phyloP scores from a whole-genome alignment of 192 early-diverging fungal species.

The Powellomyces hirtus region DNA sequence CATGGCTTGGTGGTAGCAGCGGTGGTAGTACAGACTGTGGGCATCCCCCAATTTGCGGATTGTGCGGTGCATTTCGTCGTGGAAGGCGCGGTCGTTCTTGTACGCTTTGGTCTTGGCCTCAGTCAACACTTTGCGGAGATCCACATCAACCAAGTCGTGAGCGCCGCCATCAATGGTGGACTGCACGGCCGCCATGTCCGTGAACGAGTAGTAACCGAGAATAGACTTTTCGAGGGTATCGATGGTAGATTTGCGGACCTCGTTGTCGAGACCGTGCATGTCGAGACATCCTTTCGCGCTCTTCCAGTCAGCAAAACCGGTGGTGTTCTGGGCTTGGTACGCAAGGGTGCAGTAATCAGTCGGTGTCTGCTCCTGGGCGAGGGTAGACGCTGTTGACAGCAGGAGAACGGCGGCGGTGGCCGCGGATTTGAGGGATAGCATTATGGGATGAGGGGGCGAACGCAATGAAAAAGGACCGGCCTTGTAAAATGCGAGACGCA shows the following conservation, averaged over 20 bases:
- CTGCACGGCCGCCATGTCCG: slow-evolving; percentile 25
- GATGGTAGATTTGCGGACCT: slow-evolving; percentile 7
- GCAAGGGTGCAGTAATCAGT: no score
- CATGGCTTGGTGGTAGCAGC: slow-evolving; percentile 16
- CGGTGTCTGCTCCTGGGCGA: no score
- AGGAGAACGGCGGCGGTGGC: no score
- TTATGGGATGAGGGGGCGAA: no score
- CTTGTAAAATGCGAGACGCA: no score
- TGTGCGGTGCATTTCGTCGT: slow-evolving; percentile 6
- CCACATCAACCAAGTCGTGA: slow-evolving; percentile 17
- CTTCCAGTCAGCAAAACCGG: no score
- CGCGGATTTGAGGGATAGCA: no score
- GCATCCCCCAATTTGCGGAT: slow-evolving; percentile 16
- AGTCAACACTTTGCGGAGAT: slow-evolving; percentile 5
- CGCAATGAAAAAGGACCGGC: no score
- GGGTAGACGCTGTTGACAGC: no score
- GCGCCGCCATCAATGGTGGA: slow-evolving; percentile 13
- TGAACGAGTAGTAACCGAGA: slow-evolving; percentile 17
- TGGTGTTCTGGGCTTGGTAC: no score
- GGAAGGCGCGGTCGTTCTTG: slow-evolving; percentile 13
- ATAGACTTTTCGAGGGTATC: slow-evolving; percentile 12
- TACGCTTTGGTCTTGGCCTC: slow-evolving; percentile 2
- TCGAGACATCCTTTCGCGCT: slow-evolving; percentile 7
- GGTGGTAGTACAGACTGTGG: slow-evolving; percentile 7
- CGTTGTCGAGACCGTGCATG: slow-evolving; percentile 4